A percentile compares a stretch with the other conserved stretches of the same genome.
These are phyloP conservation scores for Fusarium pseudocircinatum DNA, from an alignment of 2,329 filamentous ascomycete species.

Conservation along the genomic window DNA sequence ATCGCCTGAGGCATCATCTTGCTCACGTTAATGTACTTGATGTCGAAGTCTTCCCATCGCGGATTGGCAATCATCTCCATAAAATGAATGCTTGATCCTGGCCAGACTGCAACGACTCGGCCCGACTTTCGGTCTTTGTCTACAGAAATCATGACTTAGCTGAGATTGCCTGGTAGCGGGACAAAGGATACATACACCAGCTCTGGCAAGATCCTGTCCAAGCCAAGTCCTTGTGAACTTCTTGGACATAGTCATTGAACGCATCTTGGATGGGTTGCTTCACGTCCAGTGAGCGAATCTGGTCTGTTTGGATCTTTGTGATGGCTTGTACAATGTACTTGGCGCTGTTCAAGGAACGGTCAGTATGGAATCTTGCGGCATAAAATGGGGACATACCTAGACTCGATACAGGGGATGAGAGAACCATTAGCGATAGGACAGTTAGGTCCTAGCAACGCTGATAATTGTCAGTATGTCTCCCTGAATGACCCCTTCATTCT, in stretches of 20 bases:
- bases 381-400: not conserved
- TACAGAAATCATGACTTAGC: not conserved
- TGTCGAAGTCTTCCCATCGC: not conserved
- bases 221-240: not conserved
- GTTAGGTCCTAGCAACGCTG: not conserved
- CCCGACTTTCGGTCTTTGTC: not conserved
- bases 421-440: not conserved
- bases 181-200: not conserved
- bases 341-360: not conserved
- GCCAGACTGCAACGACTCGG: not conserved
- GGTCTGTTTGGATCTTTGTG: not conserved
- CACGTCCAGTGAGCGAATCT: not conserved
- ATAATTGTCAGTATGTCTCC: not conserved
- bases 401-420: not conserved
- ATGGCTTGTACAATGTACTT: not conserved
- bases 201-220: not conserved
- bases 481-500: no score
- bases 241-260: not conserved
- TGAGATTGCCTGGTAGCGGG: accelerated
- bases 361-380: not conserved
- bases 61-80: not conserved
- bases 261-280: not conserved
- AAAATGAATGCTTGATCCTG: not conserved
- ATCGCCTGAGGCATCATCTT: accelerated
- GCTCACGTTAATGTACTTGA: not conserved